Evolutionary conservation across 2,329 filamentous ascomycete species (phyloP).

Genomic region (Pyricularia sp.): DNA sequence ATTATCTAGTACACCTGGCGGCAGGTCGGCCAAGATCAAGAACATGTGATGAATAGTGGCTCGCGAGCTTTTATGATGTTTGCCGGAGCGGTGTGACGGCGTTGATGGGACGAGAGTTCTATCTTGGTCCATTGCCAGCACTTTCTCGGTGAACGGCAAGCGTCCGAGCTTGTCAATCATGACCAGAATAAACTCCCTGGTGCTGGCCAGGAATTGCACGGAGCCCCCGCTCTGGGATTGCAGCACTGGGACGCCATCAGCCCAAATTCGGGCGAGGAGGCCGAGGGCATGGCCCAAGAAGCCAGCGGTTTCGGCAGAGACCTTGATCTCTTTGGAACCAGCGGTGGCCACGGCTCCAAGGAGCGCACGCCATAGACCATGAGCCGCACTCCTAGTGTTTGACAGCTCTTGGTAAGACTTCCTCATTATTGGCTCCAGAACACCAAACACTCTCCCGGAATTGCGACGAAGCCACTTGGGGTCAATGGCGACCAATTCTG

Average conservation of each 20-base stretch:
- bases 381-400: constrained; percentile 38
- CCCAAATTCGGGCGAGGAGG: constrained; percentile 59
- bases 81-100: constrained; percentile 48
- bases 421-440: constrained; percentile 47
- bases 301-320: constrained; percentile 68
- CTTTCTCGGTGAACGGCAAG: constrained; percentile 51
- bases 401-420: constrained; percentile 49
- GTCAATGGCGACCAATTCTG: constrained; percentile 76
- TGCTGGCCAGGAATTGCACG: constrained; percentile 40
- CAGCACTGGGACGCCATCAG: constrained; percentile 35
- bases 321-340: constrained; percentile 76
- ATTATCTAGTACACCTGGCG: constrained; percentile 33
- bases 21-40: constrained; percentile 40
- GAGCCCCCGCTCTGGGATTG: constrained; percentile 31
- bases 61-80: constrained; percentile 34
- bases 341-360: constrained; percentile 52
- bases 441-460: constrained; percentile 47
- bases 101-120: constrained; percentile 47
- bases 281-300: constrained; percentile 63
- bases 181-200: constrained; percentile 34
- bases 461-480: constrained; percentile 77
- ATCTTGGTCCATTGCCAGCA: constrained; percentile 37
- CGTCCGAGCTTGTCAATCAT: constrained; percentile 40
- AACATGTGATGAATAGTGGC: constrained; percentile 56
- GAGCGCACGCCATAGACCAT: constrained; percentile 47